Percentiles rank a stretch among this genome's conserved stretches.
These are phyloP conservation scores for Pseudogymnoascus sp. DNA, from an alignment of 2,329 filamentous ascomycete species.

Conservation along the genomic window DNA sequence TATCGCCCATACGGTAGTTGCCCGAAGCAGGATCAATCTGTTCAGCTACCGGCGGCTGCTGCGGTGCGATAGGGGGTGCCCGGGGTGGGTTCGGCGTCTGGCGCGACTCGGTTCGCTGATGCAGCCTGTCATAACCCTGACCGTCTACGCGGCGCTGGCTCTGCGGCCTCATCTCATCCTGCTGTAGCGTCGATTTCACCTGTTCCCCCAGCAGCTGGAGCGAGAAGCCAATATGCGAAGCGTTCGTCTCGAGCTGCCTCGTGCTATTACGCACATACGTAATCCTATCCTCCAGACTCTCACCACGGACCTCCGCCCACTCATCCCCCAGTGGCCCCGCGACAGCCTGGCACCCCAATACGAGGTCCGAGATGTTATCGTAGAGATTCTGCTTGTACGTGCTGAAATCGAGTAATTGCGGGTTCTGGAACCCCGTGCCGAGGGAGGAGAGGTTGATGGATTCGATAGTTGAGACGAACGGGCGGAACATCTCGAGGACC, in stretches of 20 bases:
- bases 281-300: conserved; percentile 79
- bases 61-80: conserved; percentile 33
- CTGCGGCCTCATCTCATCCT: conserved; percentile 39
- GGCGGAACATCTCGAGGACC: conserved; percentile 81
- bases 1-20: conserved; percentile 52
- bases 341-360: conserved; percentile 84
- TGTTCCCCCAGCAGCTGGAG: conserved; percentile 82
- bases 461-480: conserved; percentile 84
- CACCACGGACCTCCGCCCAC: conserved; percentile 87
- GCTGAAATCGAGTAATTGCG: conserved; percentile 79
- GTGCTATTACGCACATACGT: conserved; percentile 72
- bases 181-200: conserved; percentile 51
- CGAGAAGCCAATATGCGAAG: conserved; percentile 81
- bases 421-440: conserved; percentile 71
- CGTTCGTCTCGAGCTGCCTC: conserved; percentile 75
- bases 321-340: conserved; percentile 87
- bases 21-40: conserved; percentile 35
- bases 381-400: conserved; percentile 90
- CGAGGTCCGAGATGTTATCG: conserved; percentile 83
- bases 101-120: conserved; percentile 52
- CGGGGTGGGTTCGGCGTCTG: conserved; percentile 12
- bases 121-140: conserved; percentile 47
- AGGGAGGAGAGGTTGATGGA: conserved; percentile 82
- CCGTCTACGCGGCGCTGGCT: conserved; percentile 51
- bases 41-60: conserved; percentile 15